Conservation (phyloP, 2,329 filamentous ascomycete species). For the Allantophomopsis cytisporea region DNA sequence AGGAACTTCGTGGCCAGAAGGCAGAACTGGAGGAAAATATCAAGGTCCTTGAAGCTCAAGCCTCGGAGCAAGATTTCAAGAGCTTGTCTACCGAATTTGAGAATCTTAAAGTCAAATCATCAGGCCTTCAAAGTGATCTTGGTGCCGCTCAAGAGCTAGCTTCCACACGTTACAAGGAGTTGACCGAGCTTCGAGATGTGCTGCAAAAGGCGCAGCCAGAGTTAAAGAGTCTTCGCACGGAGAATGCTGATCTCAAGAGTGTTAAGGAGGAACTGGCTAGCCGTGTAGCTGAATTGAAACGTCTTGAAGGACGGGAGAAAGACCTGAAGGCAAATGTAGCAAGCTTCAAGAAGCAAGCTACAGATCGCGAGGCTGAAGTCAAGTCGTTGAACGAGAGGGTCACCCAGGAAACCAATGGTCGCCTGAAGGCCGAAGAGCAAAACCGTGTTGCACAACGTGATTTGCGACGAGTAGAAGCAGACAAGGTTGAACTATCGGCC, state of each 20-base stretch:
- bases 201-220: slow-evolving; percentile 81
- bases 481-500: slow-evolving; percentile 66
- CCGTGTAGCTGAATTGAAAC: slow-evolving; percentile 49
- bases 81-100: slow-evolving; percentile 40
- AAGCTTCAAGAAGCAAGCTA: slow-evolving; percentile 52
- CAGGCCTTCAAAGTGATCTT: slow-evolving; percentile 67
- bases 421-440: slow-evolving; percentile 66
- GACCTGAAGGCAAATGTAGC: slow-evolving; percentile 66
- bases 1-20: slow-evolving; percentile 60
- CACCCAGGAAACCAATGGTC: slow-evolving; percentile 56
- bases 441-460: slow-evolving; percentile 64
- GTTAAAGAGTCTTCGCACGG: slow-evolving; percentile 62
- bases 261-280: slow-evolving; percentile 60
- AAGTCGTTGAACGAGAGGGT: slow-evolving; percentile 68
- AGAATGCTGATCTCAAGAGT: slow-evolving; percentile 60
- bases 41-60: slow-evolving; percentile 9
- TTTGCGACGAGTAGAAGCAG: slow-evolving; percentile 61
- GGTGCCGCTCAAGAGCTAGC: slow-evolving; percentile 78
- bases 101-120: slow-evolving; percentile 55
- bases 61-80: slow-evolving; percentile 15
- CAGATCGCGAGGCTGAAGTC: slow-evolving; percentile 67
- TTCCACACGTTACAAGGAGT: slow-evolving; percentile 75
- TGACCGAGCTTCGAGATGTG: slow-evolving; percentile 66
- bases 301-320: slow-evolving; percentile 71
- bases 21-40: slow-evolving; percentile 40